Percentiles rank a stretch among this genome's conserved stretches.
phyloP scores from a whole-genome alignment of 139 green algal genomes.

The Zygnema cylindricum region DNA sequence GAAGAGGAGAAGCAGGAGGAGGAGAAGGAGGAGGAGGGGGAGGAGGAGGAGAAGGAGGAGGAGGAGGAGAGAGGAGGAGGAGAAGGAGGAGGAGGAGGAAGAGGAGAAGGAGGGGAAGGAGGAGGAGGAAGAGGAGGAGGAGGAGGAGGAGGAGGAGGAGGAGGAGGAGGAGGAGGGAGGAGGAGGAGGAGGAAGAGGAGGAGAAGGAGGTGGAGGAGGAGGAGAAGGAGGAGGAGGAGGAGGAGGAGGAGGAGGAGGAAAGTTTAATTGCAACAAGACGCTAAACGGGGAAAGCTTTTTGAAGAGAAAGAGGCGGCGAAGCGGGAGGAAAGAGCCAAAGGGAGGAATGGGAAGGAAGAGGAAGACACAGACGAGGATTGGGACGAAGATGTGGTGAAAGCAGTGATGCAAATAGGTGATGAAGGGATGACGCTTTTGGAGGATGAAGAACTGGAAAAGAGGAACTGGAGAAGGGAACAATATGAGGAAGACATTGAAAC shows the following conservation, averaged over 20 bases:
- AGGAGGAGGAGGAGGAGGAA: background rate
- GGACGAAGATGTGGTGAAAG: slow-evolving; percentile 3
- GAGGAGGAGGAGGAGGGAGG: background rate
- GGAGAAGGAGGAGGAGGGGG: background rate
- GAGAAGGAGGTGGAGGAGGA: background rate
- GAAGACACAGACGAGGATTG: background rate
- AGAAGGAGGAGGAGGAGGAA: background rate
- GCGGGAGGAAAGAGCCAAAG: background rate
- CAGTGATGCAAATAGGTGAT: background rate
- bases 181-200: background rate
- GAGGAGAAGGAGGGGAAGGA: background rate
- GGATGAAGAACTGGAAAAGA: too few relatives aligned
- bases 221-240: background rate
- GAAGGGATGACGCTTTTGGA: too few relatives aligned
- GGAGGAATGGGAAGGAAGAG: too few relatives aligned
- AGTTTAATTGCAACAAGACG: background rate
- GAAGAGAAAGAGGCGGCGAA: background rate
- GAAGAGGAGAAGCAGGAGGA: background rate
- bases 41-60: background rate
- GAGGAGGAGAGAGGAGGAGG: too few relatives aligned
- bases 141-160: background rate
- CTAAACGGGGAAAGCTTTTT: background rate
- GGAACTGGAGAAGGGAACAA: background rate
- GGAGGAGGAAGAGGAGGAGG: background rate
- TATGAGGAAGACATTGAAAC: background rate